Evolutionary conservation across 768 basidiomycete genomes (phyloP), one percentile per base, ranked within the genome.

Genomic region (Boletus fagicola): DNA sequence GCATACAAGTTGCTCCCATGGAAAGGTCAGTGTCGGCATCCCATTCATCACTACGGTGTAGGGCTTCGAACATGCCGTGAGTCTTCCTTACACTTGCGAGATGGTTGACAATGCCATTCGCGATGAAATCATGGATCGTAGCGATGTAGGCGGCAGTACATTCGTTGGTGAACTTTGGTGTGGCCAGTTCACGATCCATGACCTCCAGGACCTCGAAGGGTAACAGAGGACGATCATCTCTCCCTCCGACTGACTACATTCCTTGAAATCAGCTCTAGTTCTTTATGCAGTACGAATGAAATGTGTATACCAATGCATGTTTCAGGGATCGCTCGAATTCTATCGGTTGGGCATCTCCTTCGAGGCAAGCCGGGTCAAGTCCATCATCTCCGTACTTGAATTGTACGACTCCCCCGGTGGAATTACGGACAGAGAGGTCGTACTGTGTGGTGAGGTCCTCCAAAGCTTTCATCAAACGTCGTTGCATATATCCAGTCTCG

Each of bases 401-500:
- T 68, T 99, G 97, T 4, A 99, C 95, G 16, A 99, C 84, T 46
- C 94, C 95, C 4, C 97, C 97, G 0, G 83, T 84, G 3, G 94
- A 95, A 72, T 95, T 98, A 31, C 97, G 84, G 24, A 99, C 96
- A 10, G 94, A 94, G 24, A 94, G 75, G 73, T 99, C 97, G 70
- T 99, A 99, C 56, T 96, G 93, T 0, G 92, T 93, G 3, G 92
- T 94, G 38, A 99, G 77, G 76, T 99, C 97, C 69, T 99, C 97
- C 62, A 99, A 74, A 3, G 96, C 96, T 72, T 99, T 99, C 97
- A 99, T 98, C 59, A 99, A 74, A 55, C 97, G 91, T 49, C 97
- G 86, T 68, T 96, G 94, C 96, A 99, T 99, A 76, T 99, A 99
- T 42, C 97, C 97, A 1, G 97, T 99, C 74, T 99, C 97, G 15